Conservation (phyloP, 495 filamentous ascomycete species). For the Cercophora samala region DNA sequence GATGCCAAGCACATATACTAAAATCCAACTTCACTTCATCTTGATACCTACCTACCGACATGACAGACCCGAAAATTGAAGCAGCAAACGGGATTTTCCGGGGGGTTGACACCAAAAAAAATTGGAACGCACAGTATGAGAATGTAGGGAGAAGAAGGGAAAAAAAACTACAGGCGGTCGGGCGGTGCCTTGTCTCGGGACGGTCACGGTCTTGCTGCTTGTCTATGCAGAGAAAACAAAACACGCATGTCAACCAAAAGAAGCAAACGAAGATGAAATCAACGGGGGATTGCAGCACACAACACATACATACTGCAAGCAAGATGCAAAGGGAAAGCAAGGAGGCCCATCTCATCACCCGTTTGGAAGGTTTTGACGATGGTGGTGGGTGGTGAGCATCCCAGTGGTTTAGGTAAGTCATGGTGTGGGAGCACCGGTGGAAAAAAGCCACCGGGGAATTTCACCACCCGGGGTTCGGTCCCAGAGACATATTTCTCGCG, state of each 20-base stretch:
- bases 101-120: not conserved
- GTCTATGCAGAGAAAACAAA: not conserved
- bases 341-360: not conserved
- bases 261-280: conserved; percentile 5
- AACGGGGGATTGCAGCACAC: not conserved
- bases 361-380: not conserved
- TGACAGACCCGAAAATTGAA: not conserved
- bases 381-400: not conserved
- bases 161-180: not conserved
- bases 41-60: not conserved
- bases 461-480: not conserved
- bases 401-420: not conserved
- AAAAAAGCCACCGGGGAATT: not conserved
- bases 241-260: not conserved
- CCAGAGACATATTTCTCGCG: not conserved
- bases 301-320: not conserved
- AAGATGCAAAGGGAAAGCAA: not conserved
- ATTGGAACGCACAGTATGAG: not conserved
- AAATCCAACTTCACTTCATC: not conserved
- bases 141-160: not conserved
- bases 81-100: not conserved
- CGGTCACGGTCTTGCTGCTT: not conserved
- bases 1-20: not conserved
- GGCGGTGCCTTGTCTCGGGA: not conserved
- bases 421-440: not conserved